A percentile compares a stretch with the other conserved stretches of the same genome.
Conservation (phyloP, 176 grass and related monocot genomes). For the Eragrostis curvula region DNA sequence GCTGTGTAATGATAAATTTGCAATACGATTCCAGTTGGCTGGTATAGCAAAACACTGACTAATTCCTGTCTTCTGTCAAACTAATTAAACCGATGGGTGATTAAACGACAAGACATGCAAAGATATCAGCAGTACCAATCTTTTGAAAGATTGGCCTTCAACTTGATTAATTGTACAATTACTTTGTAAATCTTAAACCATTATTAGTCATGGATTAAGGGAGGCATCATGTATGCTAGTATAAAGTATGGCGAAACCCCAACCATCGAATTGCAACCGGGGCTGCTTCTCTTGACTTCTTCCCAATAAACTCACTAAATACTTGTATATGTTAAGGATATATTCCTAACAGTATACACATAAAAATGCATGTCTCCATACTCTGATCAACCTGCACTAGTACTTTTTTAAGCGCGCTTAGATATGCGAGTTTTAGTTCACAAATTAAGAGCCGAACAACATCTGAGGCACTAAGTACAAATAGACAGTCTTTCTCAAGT, state of each 20-base stretch:
- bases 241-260: neutral
- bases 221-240: neutral
- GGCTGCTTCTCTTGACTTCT: neutral
- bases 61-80: neutral
- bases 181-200: neutral
- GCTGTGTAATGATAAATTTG: neutral
- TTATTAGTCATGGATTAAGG: neutral
- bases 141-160: constrained; percentile 33
- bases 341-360: no score
- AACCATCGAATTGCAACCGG: neutral
- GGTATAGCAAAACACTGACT: neutral
- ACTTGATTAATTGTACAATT: constrained; percentile 19
- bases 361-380: neutral
- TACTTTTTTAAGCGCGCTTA: neutral
- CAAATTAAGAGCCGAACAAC: neutral
- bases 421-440: neutral
- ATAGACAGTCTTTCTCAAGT: constrained; percentile 30
- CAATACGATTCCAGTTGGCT: constrained; percentile 32
- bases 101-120: constrained; percentile 18
- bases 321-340: no score
- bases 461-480: constrained; percentile 11
- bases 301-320: neutral
- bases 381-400: neutral
- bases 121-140: constrained; percentile 26
- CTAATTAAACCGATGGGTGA: constrained; percentile 14